Percentiles rank a stretch among this genome's conserved stretches.
Conservation (phyloP, 441 rosid genomes). For the Cnidoscolus chayamansa region DNA sequence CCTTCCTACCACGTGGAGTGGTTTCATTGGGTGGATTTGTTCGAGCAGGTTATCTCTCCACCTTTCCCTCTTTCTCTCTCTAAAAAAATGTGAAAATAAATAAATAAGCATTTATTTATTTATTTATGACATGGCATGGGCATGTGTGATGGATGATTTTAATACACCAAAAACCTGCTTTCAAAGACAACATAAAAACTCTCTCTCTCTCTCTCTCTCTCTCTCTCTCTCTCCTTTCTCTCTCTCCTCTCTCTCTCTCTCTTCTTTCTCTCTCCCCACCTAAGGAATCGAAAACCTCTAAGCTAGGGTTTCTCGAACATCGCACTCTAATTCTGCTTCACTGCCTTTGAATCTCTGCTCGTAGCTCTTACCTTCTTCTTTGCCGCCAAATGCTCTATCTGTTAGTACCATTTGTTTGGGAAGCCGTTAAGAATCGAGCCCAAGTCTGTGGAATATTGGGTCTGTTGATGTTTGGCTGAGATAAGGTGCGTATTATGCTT, state of each 20-base stretch:
- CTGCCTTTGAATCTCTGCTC: slow-evolving; percentile 37
- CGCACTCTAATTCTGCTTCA: slow-evolving; percentile 60
- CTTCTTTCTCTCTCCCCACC: slow-evolving; percentile 16
- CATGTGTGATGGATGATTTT: slow-evolving; percentile 21
- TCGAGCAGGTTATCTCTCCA: slow-evolving; percentile 8
- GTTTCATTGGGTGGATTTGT: slow-evolving; percentile 24
- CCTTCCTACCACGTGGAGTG: slow-evolving; percentile 39
- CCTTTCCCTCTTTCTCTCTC: slow-evolving; percentile 25
- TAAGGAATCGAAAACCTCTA: slow-evolving; percentile 46
- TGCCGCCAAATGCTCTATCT: slow-evolving; percentile 34
- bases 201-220: slow-evolving; percentile 23
- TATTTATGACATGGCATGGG: slow-evolving; percentile 35
- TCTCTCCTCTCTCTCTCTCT: slow-evolving; percentile 22
- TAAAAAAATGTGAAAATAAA: slow-evolving; percentile 5
- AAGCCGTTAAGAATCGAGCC: slow-evolving; percentile 51
- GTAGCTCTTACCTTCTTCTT: slow-evolving; percentile 20
- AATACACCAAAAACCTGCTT: slow-evolving; percentile 39
- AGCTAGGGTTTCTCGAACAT: slow-evolving; percentile 67
- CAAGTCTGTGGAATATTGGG: slow-evolving; percentile 26
- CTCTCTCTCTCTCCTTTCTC: slow-evolving; percentile 10
- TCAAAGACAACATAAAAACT: slow-evolving; percentile 28
- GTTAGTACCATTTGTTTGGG: slow-evolving; percentile 29
- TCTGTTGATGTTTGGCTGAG: slow-evolving; percentile 25
- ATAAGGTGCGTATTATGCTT: slow-evolving; percentile 41
- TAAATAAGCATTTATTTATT: background rate